Conservation (phyloP, 129 eudicot species). For the Apium graveolens region DNA sequence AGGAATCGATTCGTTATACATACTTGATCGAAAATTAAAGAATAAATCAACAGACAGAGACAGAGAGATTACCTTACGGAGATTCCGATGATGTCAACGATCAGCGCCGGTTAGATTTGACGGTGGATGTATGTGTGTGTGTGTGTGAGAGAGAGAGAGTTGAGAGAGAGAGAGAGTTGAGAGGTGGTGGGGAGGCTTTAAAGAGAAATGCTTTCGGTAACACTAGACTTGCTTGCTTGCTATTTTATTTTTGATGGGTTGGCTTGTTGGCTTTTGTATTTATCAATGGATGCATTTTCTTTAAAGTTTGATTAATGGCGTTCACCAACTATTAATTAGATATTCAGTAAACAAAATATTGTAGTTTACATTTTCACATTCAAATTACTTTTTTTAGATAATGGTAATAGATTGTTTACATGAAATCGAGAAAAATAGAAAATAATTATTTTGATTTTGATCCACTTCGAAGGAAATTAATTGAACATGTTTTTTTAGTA, state of each 20-base stretch:
- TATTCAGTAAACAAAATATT: too few species aligned
- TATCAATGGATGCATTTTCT: background rate
- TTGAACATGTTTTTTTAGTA: too few species aligned
- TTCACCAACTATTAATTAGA: too few species aligned
- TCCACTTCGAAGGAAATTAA: too few species aligned
- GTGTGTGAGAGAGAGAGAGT: constrained; percentile 1
- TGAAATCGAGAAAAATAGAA: too few species aligned
- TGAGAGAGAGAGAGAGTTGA: background rate
- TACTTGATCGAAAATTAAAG: background rate
- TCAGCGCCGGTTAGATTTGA: background rate
- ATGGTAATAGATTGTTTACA: too few species aligned
- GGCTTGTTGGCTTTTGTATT: background rate
- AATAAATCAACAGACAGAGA: background rate
- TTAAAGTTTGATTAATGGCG: background rate
- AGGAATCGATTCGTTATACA: constrained; percentile 3
- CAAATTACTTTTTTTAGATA: too few species aligned
- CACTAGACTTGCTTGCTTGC: background rate
- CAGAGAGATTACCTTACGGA: background rate
- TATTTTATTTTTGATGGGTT: too few species aligned
- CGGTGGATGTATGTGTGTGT: background rate
- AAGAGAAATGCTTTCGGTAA: background rate
- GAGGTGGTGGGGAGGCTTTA: constrained; percentile 10
- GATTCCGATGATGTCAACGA: background rate
- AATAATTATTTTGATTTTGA: too few species aligned
- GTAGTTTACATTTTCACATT: too few species aligned